phyloP scores from a whole-genome alignment of 1,284 basidiomycete genomes.

The Amylostereum areolatum region DNA sequence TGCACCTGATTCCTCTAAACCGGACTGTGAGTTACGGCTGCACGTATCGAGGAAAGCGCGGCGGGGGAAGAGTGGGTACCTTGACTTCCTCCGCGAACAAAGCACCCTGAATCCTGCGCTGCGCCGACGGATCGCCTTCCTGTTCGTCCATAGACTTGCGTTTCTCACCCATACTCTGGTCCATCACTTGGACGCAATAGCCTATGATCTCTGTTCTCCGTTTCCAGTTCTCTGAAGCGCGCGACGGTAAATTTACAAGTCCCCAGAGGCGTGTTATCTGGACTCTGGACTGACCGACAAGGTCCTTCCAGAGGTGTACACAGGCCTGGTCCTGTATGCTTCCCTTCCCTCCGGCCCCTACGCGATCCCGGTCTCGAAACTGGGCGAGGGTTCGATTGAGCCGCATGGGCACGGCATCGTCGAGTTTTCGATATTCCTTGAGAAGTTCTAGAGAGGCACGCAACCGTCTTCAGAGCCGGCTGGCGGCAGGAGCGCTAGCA shows the following conservation, averaged over 20 bases:
- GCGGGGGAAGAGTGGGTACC: constrained; percentile 34
- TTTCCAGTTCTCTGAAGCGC: constrained; percentile 70
- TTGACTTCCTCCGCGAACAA: constrained; percentile 72
- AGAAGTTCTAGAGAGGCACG: constrained; percentile 57
- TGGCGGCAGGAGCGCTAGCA: neutral
- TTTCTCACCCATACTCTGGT: constrained; percentile 59
- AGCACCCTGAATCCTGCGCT: constrained; percentile 47
- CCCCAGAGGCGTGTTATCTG: too few species aligned
- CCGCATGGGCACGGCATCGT: constrained; percentile 80
- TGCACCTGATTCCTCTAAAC: constrained; percentile 69
- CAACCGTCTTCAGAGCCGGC: neutral
- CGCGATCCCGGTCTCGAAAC: constrained; percentile 67
- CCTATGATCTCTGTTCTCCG: constrained; percentile 72
- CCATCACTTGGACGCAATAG: constrained; percentile 74
- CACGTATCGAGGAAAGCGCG: too few species aligned
- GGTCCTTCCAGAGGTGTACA: constrained; percentile 73
- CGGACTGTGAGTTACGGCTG: too few species aligned
- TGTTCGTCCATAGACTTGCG: constrained; percentile 38
- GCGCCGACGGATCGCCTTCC: constrained; percentile 35
- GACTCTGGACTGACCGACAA: constrained; percentile 57
- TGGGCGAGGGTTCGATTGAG: constrained; percentile 79
- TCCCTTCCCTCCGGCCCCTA: constrained; percentile 31
- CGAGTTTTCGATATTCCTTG: constrained; percentile 78
- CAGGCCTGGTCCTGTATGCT: constrained; percentile 71
- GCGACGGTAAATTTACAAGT: too few species aligned